Conservation (phyloP, 2,329 filamentous ascomycete species). For the Cylindrodendrum hubeiense region DNA sequence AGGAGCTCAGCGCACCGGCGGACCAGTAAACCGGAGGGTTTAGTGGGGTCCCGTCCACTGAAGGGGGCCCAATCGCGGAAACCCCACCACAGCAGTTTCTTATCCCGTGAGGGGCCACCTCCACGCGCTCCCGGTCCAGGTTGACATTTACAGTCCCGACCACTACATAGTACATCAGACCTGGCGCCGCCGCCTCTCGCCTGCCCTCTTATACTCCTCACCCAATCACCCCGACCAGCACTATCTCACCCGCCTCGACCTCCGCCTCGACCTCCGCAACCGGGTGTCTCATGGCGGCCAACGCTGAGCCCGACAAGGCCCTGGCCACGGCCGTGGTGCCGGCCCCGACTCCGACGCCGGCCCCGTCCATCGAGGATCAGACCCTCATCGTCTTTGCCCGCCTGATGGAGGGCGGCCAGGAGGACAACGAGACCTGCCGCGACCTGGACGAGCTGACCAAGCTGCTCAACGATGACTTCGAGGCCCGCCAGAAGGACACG, state of each 20-base stretch:
- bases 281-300: conserved; percentile 27
- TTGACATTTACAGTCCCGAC: not conserved
- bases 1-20: not conserved
- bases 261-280: not conserved
- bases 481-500: conserved; percentile 57
- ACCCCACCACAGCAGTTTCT: conserved; percentile 4
- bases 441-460: conserved; percentile 71
- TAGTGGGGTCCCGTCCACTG: not conserved
- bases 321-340: conserved; percentile 12
- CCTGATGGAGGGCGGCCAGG: conserved; percentile 90
- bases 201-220: not conserved
- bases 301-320: conserved; percentile 13
- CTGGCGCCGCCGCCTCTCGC: not conserved
- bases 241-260: not conserved
- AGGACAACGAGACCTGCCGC: conserved; percentile 77
- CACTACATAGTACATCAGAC: not conserved
- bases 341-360: conserved; percentile 2
- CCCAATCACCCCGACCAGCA: not conserved
- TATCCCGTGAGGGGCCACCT: conserved; percentile 8
- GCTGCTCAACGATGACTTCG: conserved; percentile 68
- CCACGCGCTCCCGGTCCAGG: not conserved
- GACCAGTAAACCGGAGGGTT: not conserved
- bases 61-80: conserved; percentile 3
- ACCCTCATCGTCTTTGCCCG: conserved; percentile 86
- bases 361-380: conserved; percentile 66